These are phyloP conservation scores for Haplosporangium sp. DNA, from an alignment of 371 early-diverging fungal genomes.

Conservation along the genomic window DNA sequence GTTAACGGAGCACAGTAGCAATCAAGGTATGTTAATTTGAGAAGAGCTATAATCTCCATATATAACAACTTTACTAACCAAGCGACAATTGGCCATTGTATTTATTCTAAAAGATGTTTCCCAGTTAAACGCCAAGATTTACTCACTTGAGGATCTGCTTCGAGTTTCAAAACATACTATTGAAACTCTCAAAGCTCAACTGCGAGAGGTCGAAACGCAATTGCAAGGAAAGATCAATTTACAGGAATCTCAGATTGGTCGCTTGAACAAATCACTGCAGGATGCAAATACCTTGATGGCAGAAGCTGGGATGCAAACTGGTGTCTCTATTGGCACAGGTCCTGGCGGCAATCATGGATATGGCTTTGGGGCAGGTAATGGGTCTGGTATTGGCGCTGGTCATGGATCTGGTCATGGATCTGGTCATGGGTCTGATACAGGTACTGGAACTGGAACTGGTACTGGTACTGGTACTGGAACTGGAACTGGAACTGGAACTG, in stretches of 20 bases:
- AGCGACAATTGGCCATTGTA: neutral
- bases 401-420: neutral
- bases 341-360: slow-evolving; percentile 13
- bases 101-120: slow-evolving; percentile 76
- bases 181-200: slow-evolving; percentile 77
- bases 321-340: slow-evolving; percentile 47
- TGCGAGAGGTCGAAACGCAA: slow-evolving; percentile 75
- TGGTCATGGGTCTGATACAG: slow-evolving; percentile 26
- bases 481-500: slow-evolving; percentile 41
- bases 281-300: slow-evolving; percentile 65
- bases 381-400: neutral
- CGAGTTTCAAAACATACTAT: slow-evolving; percentile 86
- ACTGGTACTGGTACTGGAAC: slow-evolving; percentile 30
- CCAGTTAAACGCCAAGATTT: slow-evolving; percentile 79
- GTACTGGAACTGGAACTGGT: no score
- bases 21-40: neutral
- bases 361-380: slow-evolving; percentile 15
- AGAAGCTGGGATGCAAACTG: slow-evolving; percentile 51
- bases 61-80: neutral
- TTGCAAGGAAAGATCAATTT: slow-evolving; percentile 74
- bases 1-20: neutral
- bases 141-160: slow-evolving; percentile 82
- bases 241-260: slow-evolving; percentile 79
- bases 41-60: neutral
- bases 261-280: slow-evolving; percentile 69